Evolutionary conservation across 2,329 filamentous ascomycete species (phyloP).

Genomic region (Colletotrichum sp.): DNA sequence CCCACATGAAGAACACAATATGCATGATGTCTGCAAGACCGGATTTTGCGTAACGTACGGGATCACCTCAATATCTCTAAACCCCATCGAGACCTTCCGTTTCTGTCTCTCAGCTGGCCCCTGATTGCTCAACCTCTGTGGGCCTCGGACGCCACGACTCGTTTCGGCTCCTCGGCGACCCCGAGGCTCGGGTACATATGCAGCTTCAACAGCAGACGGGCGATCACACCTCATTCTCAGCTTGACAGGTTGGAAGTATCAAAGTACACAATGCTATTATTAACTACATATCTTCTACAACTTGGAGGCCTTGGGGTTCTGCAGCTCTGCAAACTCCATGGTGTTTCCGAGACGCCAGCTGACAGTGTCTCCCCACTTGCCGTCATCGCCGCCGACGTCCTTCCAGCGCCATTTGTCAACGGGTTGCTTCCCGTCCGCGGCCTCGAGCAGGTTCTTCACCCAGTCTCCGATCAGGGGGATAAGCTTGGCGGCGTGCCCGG

Average conservation of each 20-base stretch:
- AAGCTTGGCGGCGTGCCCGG: constrained; percentile 69
- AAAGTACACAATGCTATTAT: background rate
- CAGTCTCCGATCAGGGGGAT: constrained; percentile 64
- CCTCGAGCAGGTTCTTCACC: constrained; percentile 51
- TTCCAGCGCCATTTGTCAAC: constrained; percentile 60
- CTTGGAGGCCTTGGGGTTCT: background rate
- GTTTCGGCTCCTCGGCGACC: background rate
- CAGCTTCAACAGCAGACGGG: background rate
- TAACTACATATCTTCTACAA: background rate
- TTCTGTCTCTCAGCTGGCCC: background rate
- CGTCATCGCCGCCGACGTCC: constrained; percentile 22
- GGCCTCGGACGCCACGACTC: background rate
- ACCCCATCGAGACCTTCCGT: background rate
- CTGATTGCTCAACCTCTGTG: background rate
- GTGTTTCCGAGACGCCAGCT: constrained; percentile 43
- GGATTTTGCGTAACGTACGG: background rate
- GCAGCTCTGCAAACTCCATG: constrained; percentile 26
- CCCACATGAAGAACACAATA: background rate
- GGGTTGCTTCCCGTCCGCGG: constrained; percentile 41
- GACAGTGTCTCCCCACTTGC: constrained; percentile 33
- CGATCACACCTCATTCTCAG: background rate
- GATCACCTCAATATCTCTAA: background rate
- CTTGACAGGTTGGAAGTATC: background rate
- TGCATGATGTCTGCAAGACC: background rate
- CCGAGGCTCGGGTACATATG: background rate